These are phyloP conservation scores for Massariosphaeria phaeospora DNA, from an alignment of 495 filamentous ascomycete genomes.

Conservation along the genomic window DNA sequence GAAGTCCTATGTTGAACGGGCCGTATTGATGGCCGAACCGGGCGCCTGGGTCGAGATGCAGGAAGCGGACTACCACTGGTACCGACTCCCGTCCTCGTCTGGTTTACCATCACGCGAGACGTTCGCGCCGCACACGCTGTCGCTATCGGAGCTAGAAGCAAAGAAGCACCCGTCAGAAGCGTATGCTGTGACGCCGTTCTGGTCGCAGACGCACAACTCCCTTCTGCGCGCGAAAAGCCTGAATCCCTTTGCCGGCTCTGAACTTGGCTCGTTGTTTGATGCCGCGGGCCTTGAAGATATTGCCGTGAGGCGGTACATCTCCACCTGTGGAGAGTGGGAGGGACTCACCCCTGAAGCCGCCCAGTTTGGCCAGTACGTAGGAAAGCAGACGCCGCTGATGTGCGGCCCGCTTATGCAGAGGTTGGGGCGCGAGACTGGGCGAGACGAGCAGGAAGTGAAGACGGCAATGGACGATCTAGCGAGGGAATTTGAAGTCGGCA, in stretches of 20 bases:
- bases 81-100: background rate
- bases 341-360: slow-evolving; percentile 1
- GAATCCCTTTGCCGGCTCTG: slow-evolving; percentile 1
- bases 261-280: background rate
- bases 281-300: slow-evolving; percentile 2
- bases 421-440: background rate
- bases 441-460: slow-evolving; percentile 1
- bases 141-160: background rate
- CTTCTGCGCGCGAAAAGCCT: background rate
- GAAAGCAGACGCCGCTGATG: background rate
- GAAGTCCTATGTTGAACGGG: background rate
- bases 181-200: background rate
- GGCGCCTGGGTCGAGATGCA: slow-evolving; percentile 11
- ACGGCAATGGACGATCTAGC: background rate
- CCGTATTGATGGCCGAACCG: background rate
- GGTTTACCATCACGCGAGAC: background rate
- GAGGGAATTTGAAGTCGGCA: background rate
- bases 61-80: slow-evolving; percentile 4
- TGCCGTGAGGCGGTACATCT: slow-evolving; percentile 1
- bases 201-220: background rate
- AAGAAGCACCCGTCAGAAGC: background rate
- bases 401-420: background rate
- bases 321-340: background rate
- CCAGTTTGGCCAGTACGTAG: background rate
- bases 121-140: background rate